A percentile compares a stretch with the other conserved stretches of the same genome.
Evolutionary conservation across 2,329 filamentous ascomycete species (phyloP).

Genomic region (Zasmidium citrigriseum): DNA sequence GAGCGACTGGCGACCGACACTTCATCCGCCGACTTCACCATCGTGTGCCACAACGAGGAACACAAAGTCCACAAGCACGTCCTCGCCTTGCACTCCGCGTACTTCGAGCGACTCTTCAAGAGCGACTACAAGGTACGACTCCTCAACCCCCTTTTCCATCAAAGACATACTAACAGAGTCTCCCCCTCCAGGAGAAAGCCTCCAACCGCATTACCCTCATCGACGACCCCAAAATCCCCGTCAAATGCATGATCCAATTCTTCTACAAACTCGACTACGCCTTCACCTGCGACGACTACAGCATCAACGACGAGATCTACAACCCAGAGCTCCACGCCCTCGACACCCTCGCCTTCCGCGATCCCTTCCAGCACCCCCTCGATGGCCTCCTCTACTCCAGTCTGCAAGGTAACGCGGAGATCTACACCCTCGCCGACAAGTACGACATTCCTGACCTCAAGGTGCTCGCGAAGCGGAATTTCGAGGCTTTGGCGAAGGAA

Average conservation of each 20-base stretch:
- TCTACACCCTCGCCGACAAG: slow-evolving; percentile 21
- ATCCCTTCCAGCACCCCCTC: too few relatives aligned
- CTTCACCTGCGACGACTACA: too few relatives aligned
- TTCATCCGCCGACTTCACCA: slow-evolving; percentile 5
- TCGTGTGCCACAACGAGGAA: slow-evolving; percentile 2
- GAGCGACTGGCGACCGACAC: not conserved
- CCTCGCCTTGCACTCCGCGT: not conserved
- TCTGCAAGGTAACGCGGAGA: slow-evolving; percentile 2
- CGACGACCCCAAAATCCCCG: not conserved
- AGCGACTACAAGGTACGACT: slow-evolving; percentile 1
- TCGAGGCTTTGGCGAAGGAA: too few relatives aligned
- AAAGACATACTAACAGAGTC: not conserved
- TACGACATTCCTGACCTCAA: too few relatives aligned
- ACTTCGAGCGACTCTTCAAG: not conserved
- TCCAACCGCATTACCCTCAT: not conserved
- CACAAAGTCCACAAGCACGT: not conserved
- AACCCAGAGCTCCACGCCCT: too few relatives aligned
- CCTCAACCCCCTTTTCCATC: not conserved
- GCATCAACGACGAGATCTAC: too few relatives aligned
- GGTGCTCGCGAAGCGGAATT: slow-evolving; percentile 9
- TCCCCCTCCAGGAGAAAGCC: not conserved
- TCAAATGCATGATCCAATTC: slow-evolving; percentile 8
- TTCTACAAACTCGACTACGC: slow-evolving; percentile 10
- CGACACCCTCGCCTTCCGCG: too few relatives aligned
- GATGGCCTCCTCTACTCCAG: not conserved